Conservation (phyloP, 2,329 filamentous ascomycete genomes). For the Magnaporthales sp. region DNA sequence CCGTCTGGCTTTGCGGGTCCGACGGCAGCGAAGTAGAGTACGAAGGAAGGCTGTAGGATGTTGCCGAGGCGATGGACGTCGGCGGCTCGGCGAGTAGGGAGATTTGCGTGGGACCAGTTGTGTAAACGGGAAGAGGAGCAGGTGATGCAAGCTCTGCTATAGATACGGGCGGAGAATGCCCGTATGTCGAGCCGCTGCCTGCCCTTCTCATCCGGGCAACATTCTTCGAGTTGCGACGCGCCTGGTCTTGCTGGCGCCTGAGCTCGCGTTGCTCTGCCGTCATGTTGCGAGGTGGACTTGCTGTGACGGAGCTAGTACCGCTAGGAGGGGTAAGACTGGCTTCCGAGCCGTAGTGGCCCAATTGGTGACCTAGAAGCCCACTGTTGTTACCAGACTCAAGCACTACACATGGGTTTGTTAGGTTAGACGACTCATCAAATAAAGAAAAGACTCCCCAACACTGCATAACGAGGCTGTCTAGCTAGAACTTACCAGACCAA, state of each 20-base stretch:
- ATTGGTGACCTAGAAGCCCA: conserved; percentile 33
- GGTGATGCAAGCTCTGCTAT: conserved; percentile 32
- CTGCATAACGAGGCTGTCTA: not conserved
- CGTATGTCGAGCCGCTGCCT: conserved; percentile 28
- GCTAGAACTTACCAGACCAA: conserved; percentile 36
- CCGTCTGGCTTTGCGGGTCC: conserved; percentile 20
- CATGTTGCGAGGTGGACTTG: conserved; percentile 48
- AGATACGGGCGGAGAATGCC: conserved; percentile 31
- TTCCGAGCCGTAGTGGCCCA: conserved; percentile 41
- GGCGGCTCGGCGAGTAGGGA: conserved; percentile 42
- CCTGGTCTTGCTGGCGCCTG: conserved; percentile 52
- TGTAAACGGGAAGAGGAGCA: conserved; percentile 39
- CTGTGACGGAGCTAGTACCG: conserved; percentile 42
- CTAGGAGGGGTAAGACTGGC: conserved; percentile 41
- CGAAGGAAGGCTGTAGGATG: conserved; percentile 33
- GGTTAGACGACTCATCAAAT: conserved; percentile 2
- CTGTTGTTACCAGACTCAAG: conserved; percentile 20
- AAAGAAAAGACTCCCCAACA: not conserved
- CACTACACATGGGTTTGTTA: conserved; percentile 13
- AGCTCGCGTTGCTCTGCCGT: conserved; percentile 53
- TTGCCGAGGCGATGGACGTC: conserved; percentile 25
- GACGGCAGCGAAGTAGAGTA: conserved; percentile 30
- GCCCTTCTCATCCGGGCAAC: conserved; percentile 40
- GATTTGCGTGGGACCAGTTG: conserved; percentile 39
- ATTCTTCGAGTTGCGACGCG: conserved; percentile 48